Base-by-base conservation (phyloP, 208 protist genomes). In the Porcisia deanei region DNA sequence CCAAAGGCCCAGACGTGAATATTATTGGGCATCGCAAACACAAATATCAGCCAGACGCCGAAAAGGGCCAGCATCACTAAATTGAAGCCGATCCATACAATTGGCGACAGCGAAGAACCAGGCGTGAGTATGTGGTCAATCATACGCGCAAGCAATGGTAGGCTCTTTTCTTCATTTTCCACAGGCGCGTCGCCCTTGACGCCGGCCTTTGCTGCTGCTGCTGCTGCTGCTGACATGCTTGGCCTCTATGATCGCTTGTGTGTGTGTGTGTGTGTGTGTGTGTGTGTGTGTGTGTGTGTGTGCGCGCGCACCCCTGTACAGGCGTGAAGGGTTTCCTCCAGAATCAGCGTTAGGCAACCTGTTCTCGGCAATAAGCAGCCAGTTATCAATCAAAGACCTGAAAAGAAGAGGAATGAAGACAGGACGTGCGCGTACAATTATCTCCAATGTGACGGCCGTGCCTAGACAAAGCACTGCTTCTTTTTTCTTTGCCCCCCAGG, bases 1-100 rank as follows among this genome's bases (percentile, higher is more conserved):
- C 91, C 91, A 80, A 97, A 97, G 3, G 84, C 86, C 94, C 94
- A 97, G 7, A 97, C 81, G 75, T 97, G 94, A 45, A 96, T 84
- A 73, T 88, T 95, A 6, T 71, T 73, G 9, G 91, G 94, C 85
- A 97, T 89, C 55, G 87, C 47, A 45, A 87, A 83, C 37, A 95
- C 85, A 75, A 97, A 93, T 65, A 82, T 86, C 54, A 92, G 18
- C 94, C 94, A 97, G 55, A 89, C 82, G 7, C 81, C 37, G 60
- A 94, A 91, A 18, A 97, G 82, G 2, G 69, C 77, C 25, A 82
- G 47, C 86, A 97, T 96, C 9, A 97, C 88, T 61, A 91, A 71
- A 75, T 97, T 97, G 73, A 97, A 97, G 25, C 73, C 75, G 67
- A 88, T 86, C 89, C 91, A 97, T 54, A 96, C 84, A 3, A 88